A percentile compares a stretch with the other conserved stretches of the same genome.
Conservation (phyloP, 1,139 yeast genomes). For the Suzukiozyma palmioleophila region DNA sequence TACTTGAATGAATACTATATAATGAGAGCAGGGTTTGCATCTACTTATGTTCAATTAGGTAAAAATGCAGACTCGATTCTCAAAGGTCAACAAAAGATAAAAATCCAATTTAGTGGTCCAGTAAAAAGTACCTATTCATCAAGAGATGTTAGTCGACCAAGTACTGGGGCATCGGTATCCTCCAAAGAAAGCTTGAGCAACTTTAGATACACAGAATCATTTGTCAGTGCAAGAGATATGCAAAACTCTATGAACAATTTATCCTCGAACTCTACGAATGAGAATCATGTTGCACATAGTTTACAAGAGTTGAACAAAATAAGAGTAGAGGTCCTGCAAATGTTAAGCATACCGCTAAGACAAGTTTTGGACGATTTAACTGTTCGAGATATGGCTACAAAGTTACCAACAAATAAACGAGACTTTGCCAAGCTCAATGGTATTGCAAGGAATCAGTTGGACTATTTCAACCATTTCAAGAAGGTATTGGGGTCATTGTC, state of each 20-base stretch:
- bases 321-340: conserved; percentile 42
- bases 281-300: conserved; percentile 31
- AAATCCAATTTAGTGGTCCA: conserved; percentile 23
- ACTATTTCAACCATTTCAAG: conserved; percentile 46
- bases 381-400: conserved; percentile 50
- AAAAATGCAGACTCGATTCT: conserved; percentile 46
- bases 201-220: conserved; percentile 9
- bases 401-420: conserved; percentile 49
- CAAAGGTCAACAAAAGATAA: conserved; percentile 40
- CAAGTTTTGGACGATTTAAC: conserved; percentile 47
- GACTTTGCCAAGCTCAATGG: conserved; percentile 45
- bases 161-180: neutral
- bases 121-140: neutral
- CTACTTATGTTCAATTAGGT: conserved; percentile 67
- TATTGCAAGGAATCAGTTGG: conserved; percentile 34
- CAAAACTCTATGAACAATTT: conserved; percentile 13
- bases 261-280: conserved; percentile 11
- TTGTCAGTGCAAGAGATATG: conserved; percentile 7
- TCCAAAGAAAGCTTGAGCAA: neutral
- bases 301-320: conserved; percentile 42
- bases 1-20: conserved; percentile 68
- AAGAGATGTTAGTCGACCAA: neutral
- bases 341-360: conserved; percentile 32
- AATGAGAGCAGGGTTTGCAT: conserved; percentile 73
- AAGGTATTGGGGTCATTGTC: conserved; percentile 34